These are phyloP conservation scores for Gremmenia infestans DNA, from an alignment of 2,329 filamentous ascomycete genomes.

Conservation along the genomic window DNA sequence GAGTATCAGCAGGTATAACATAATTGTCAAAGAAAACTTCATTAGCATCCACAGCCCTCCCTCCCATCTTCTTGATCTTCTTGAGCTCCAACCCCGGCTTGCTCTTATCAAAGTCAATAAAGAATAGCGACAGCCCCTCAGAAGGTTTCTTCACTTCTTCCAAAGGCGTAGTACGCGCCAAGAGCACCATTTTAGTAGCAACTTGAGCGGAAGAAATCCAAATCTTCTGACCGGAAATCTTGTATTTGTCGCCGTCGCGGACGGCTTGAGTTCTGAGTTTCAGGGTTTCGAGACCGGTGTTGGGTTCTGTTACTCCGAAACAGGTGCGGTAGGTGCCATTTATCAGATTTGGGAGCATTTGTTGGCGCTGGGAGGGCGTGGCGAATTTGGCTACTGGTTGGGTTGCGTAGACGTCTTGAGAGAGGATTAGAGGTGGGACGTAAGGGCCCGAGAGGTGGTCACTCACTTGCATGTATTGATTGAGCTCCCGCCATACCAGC, in stretches of 20 bases:
- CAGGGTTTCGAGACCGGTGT: constrained; percentile 74
- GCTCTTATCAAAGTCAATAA: constrained; percentile 64
- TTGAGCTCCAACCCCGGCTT: constrained; percentile 51
- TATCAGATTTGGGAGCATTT: constrained; percentile 66
- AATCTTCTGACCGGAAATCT: constrained; percentile 74
- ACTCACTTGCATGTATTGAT: constrained; percentile 50
- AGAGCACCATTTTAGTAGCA: constrained; percentile 75
- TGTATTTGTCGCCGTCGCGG: constrained; percentile 57
- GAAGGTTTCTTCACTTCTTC: constrained; percentile 64
- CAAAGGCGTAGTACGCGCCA: constrained; percentile 68
- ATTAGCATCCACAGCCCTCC: constrained; percentile 75
- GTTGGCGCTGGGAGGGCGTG: constrained; percentile 55
- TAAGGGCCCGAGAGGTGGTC: background rate
- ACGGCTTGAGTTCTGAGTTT: constrained; percentile 61
- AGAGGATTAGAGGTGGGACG: background rate
- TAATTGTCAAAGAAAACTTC: constrained; percentile 87
- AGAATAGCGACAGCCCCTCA: constrained; percentile 77
- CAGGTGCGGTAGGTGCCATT: constrained; percentile 67
- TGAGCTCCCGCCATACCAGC: constrained; percentile 72
- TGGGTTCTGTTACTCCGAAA: constrained; percentile 82
- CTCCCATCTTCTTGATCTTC: constrained; percentile 81
- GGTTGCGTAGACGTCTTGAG: constrained; percentile 61
- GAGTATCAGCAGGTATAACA: constrained; percentile 53
- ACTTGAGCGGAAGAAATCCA: constrained; percentile 87
- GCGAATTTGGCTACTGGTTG: constrained; percentile 72